Evolutionary conservation across 2,329 filamentous ascomycete genomes (phyloP).

Genomic region (Parafenestella ontariensis): DNA sequence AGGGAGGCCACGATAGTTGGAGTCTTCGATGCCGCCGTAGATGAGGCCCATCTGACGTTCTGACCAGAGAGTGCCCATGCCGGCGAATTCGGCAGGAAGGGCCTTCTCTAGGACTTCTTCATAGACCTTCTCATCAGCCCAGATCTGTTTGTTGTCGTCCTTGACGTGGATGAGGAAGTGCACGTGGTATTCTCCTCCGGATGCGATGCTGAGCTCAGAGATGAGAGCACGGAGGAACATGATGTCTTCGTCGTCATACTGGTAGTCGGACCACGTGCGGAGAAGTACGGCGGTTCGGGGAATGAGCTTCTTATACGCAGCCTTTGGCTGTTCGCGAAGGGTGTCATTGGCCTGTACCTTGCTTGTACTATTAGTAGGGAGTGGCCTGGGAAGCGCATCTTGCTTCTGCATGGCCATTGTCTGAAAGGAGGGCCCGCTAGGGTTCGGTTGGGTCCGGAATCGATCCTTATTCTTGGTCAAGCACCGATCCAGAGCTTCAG

Average conservation of each 20-base stretch:
- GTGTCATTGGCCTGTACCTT: constrained; percentile 19
- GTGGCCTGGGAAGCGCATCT: constrained; percentile 5
- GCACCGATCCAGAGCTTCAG: constrained; percentile 77
- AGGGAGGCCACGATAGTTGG: constrained; percentile 64
- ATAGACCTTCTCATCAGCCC: constrained; percentile 78
- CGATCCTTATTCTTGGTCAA: constrained; percentile 72
- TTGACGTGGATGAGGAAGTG: constrained; percentile 88
- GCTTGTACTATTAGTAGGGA: not conserved
- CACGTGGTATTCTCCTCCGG: constrained; percentile 81
- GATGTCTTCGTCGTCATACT: constrained; percentile 80
- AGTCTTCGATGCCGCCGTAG: constrained; percentile 59
- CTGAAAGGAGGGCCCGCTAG: constrained; percentile 49
- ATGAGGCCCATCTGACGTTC: constrained; percentile 63
- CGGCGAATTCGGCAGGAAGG: constrained; percentile 57
- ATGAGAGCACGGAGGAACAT: constrained; percentile 83
- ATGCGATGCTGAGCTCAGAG: constrained; percentile 76
- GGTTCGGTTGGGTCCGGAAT: constrained; percentile 59
- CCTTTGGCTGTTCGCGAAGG: constrained; percentile 26
- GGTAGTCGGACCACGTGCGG: constrained; percentile 80
- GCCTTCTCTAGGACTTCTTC: constrained; percentile 66
- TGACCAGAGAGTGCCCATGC: constrained; percentile 62
- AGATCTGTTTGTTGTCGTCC: constrained; percentile 79
- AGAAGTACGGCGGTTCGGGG: constrained; percentile 80
- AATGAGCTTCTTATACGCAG: constrained; percentile 47
- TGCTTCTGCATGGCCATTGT: constrained; percentile 45